Base-by-base conservation (phyloP, 805 yeast genomes). In the Tetrapisispora nanseiensis region DNA sequence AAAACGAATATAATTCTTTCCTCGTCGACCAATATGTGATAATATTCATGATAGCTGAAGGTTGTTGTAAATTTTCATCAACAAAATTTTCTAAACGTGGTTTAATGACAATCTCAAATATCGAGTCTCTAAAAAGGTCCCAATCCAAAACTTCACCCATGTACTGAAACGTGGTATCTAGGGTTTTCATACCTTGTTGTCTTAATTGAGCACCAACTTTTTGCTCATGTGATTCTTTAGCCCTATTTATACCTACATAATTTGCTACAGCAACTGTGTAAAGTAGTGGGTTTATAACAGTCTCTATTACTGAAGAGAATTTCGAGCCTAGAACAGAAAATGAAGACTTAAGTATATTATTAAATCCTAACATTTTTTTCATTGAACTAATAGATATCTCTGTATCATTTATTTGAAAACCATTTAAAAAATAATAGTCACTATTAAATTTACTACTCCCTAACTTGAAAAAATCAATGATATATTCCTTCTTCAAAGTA, bases 1-100 rank as follows among this genome's bases (percentile, higher is more conserved):
- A 61, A 45, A 81, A 75, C 12, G 68, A 67, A 37, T 70, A 63
- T 30, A 80, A 67, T 19, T 66, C 64, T 5, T 67, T 64, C 26
- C 63, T 57, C 4, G 68, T 56, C 38, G 82, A 66, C 78, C 95
- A 74, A 8, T 72, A 64, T 6, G 76, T 61, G 52, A 90, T 72
- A 9, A 86, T 56, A 43, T 69, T 75, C 75, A 89, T 65, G 34
- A 90, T 57, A 0, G 95, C 73, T 0, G 97, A 86, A 0, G 90
- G 80, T 52, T 82, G 86, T 55, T 86, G 94, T 26, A 82, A 66
- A 57, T 90, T 92, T 52, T 83, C 95, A 32, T 65, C 71, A 3
- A 81, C 81, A 60, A 90, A 90, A 11, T 71, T 66, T 1, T 46
- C 67, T 51, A 92, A 67, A 54, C 94, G 74, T 7, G 95, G 87